Base-by-base conservation (phyloP, 257 asterid species). In the Plantago ovata region DNA sequence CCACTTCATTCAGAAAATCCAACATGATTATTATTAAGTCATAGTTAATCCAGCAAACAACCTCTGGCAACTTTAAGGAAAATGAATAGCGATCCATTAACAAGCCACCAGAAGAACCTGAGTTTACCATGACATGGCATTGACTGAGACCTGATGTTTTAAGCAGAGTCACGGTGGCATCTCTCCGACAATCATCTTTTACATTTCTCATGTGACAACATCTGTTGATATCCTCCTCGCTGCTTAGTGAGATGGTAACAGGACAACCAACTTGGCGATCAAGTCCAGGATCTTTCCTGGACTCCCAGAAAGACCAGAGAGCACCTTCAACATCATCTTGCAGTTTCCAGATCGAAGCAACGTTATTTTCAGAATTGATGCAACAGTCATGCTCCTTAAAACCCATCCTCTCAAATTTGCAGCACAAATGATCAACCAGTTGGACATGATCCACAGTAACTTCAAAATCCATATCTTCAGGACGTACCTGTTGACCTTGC, bases 291-390 rank as follows among this genome's bases (percentile, higher is more conserved):
- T 72, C 71, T 70, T 69, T 80, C 60, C 73, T 61, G 59, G 82
- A 74, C 50, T 69, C 64, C 54, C 13, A 39, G 63, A 71, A 74
- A 52, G 77, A 69, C 58, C 50, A 70, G 60, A 93, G 77, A 55
- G 96, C 78, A 60, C 75, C 74, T 75, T 84, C 89, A 62, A 93
- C 84, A 40, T 82, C 80, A 66, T 79, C 83, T 86, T 86, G 95
- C 73, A 82, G 64, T 78, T 72, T 66, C 59, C 62, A 72, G 58
- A 89, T 74, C 58, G 58, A 63, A 56, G 77, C 67, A 58, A 70
- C 53, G 69, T 67, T 76, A 67, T 72, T 69, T 45, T 42, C 70
- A 50, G 60, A 47, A 52, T 45, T 72, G 28, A 57, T 69, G 72
- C 50, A 36, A 32, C 38, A 22, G 28, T 72, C 65, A 47, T 66